Percentiles rank a stretch among this genome's conserved stretches.
These are phyloP conservation scores for Barbarea vulgaris DNA, from an alignment of 345 rosid genomes.

Conservation along the genomic window DNA sequence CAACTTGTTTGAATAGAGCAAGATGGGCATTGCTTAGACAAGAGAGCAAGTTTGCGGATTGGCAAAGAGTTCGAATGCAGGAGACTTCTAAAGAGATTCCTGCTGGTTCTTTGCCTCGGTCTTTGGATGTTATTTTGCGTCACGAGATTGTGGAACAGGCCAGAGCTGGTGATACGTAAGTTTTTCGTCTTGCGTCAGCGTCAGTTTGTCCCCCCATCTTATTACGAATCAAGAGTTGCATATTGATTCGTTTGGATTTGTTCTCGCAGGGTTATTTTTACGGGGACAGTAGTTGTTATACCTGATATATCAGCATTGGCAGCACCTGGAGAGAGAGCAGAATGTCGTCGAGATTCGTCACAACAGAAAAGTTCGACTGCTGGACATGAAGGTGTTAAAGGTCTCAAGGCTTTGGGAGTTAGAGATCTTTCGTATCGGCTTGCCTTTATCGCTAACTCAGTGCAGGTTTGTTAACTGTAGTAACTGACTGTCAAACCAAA, in stretches of 20 bases:
- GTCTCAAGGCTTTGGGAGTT: slow-evolving; percentile 88
- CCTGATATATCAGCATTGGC: slow-evolving; percentile 92
- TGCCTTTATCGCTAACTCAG: slow-evolving; percentile 92
- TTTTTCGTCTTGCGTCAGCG: neutral
- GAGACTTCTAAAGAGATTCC: slow-evolving; percentile 98
- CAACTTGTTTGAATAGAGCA: slow-evolving; percentile 63
- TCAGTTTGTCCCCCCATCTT: neutral
- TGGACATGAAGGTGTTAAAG: slow-evolving; percentile 83
- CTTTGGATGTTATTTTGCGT: slow-evolving; percentile 89
- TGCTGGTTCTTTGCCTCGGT: slow-evolving; percentile 93
- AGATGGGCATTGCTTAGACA: slow-evolving; percentile 91
- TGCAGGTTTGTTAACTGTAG: slow-evolving; percentile 63
- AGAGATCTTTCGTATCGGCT: slow-evolving; percentile 93
- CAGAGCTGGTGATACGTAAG: slow-evolving; percentile 97
- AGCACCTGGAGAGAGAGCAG: slow-evolving; percentile 95
- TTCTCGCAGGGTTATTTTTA: slow-evolving; percentile 77
- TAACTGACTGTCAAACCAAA: slow-evolving; percentile 1
- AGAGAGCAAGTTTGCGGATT: slow-evolving; percentile 95
- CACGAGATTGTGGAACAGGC: slow-evolving; percentile 98
- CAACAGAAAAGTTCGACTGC: slow-evolving; percentile 59
- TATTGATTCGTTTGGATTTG: neutral
- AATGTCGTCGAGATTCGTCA: slow-evolving; percentile 74
- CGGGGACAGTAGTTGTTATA: slow-evolving; percentile 89
- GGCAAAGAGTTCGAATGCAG: slow-evolving; percentile 99
- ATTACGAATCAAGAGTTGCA: slow-evolving; percentile 4